Evolutionary conservation across 805 yeast genomes (phyloP).

Genomic region (Candida hispaniensis): DNA sequence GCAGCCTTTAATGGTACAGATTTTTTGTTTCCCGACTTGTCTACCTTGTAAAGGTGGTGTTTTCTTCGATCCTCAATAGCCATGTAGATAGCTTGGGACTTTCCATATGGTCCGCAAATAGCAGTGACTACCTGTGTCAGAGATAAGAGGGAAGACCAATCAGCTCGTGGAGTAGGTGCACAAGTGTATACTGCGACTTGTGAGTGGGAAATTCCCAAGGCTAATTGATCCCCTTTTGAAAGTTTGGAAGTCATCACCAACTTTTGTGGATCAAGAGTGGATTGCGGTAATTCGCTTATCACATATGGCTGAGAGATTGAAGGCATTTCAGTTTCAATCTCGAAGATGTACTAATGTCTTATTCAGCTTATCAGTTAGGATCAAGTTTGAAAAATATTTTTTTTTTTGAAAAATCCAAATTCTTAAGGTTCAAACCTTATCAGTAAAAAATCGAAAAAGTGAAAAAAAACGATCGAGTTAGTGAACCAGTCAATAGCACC

Average conservation of each 20-base stretch:
- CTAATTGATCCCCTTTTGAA: slow-evolving; percentile 11
- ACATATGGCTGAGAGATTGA: slow-evolving; percentile 22
- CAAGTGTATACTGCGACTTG: slow-evolving; percentile 24
- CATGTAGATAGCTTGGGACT: slow-evolving; percentile 18
- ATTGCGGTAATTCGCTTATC: slow-evolving; percentile 21
- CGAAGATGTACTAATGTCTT: too few relatives aligned
- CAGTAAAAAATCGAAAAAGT: too few relatives aligned
- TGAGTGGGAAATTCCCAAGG: slow-evolving; percentile 28
- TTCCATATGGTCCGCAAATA: slow-evolving; percentile 15
- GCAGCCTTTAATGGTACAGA: too few relatives aligned
- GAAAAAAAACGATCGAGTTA: too few relatives aligned
- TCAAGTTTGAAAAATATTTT: too few relatives aligned
- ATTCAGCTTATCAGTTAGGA: too few relatives aligned
- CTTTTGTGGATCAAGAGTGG: slow-evolving; percentile 12
- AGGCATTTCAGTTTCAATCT: too few relatives aligned
- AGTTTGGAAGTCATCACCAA: slow-evolving; percentile 4
- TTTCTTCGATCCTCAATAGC: slow-evolving; percentile 27
- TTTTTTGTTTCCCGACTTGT: too few relatives aligned
- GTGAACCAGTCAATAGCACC: slow-evolving; percentile 26
- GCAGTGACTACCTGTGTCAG: slow-evolving; percentile 27
- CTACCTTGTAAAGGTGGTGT: too few relatives aligned
- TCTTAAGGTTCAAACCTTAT: too few relatives aligned
- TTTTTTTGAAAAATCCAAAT: too few relatives aligned
- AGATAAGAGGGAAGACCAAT: slow-evolving; percentile 28
- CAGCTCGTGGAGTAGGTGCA: slow-evolving; percentile 27